Conservation (phyloP, 1,284 basidiomycete species). For the Sanghuangporus baumii region DNA sequence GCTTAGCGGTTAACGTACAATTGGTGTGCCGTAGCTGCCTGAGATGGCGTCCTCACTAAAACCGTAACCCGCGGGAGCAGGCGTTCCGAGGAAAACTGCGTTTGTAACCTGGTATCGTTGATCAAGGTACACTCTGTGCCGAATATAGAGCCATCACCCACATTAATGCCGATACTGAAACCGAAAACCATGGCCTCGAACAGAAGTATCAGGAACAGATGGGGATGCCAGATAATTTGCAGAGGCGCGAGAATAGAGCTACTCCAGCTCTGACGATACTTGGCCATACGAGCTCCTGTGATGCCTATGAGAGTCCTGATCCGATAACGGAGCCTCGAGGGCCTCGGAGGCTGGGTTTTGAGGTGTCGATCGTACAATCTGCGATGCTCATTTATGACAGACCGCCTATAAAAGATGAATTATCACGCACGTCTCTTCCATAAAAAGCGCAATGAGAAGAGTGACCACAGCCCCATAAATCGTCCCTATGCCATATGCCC, state of each 20-base stretch:
- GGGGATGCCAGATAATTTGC: conserved; percentile 58
- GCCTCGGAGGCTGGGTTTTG: conserved; percentile 40
- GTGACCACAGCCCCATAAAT: conserved; percentile 29
- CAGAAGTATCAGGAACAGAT: conserved; percentile 47
- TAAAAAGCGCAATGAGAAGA: conserved; percentile 29
- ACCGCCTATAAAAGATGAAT: background rate
- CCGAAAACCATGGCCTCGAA: conserved; percentile 65
- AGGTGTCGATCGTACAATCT: conserved; percentile 68
- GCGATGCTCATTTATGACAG: background rate
- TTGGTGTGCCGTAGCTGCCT: conserved; percentile 58
- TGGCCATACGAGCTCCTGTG: conserved; percentile 56
- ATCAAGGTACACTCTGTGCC: background rate
- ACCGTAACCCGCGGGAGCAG: conserved; percentile 54
- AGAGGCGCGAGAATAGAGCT: conserved; percentile 42
- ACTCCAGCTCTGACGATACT: conserved; percentile 54
- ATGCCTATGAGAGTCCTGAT: conserved; percentile 60
- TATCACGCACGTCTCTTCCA: conserved; percentile 29
- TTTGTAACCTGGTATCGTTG: conserved; percentile 50
- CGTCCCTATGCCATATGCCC: conserved; percentile 54
- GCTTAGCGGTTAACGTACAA: conserved; percentile 34
- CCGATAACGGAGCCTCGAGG: conserved; percentile 46
- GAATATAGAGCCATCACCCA: conserved; percentile 27
- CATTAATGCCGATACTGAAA: conserved; percentile 69
- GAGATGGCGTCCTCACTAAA: conserved; percentile 48
- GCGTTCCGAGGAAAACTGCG: conserved; percentile 59